Evolutionary conservation across 352 stramenopile genomes (phyloP), one percentile per base, ranked within the genome.

Genomic region (Paralagenidium karlingii): DNA sequence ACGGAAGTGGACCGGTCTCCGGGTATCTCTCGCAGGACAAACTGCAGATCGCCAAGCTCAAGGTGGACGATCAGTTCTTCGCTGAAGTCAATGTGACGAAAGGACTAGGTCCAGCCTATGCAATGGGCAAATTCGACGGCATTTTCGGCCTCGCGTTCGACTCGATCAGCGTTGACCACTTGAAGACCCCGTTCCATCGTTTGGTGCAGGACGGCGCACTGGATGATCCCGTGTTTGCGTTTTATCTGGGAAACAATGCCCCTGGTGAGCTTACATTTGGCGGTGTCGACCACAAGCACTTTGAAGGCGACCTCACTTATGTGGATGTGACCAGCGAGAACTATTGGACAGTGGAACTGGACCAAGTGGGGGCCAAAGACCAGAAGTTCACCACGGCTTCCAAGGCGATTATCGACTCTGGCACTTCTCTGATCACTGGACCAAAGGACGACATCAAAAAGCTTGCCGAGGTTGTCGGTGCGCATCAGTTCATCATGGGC

Each of bases 121-220:
- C 82, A 20, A 44, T 97, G 12, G 93, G 91, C 46, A 96, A 98
- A 34, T 98, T 98, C 59, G 95, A 99, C 63, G 95, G 95, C 21
- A 98, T 99, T 50, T 83, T 98, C 38, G 95, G 95, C 31, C 58
- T 98, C 12, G 95, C 80, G 21, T 99, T 98, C 48, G 85, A 96
- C 46, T 64, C 73, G 6, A 94, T 98, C 53, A 89, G 69, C 38
- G 84, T 98, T 12, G 83, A 92, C 43, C 71, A 90, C 49, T 59
- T 95, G 1, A 79, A 80, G 40, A 98, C 94, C 5, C 87, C 94
- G 3, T 97, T 98, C 60, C 75, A 97, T 34, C 80, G 90, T 39
- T 71, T 97, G 38, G 74, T 98, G 25, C 69, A 95, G 38, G 58
- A 87, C 39, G 77, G 75, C 3, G 41, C 79, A 22, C 53, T 98